phyloP scores from a whole-genome alignment of 2,329 filamentous ascomycete species.

The Nothophaeocryptopus gaeumannii region DNA sequence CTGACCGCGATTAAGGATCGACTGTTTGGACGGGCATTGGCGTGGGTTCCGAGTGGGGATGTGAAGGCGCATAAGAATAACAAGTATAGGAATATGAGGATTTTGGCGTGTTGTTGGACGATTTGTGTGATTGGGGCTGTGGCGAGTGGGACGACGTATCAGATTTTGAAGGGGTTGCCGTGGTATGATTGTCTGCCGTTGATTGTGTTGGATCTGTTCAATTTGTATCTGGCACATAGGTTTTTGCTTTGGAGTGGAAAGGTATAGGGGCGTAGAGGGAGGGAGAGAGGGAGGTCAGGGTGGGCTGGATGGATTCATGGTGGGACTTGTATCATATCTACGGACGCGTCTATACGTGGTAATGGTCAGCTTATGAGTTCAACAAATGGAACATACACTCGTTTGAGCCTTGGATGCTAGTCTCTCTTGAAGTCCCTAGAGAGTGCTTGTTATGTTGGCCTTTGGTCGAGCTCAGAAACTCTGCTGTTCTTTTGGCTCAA shows the following conservation, averaged over 20 bases:
- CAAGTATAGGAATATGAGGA: slow-evolving; percentile 46
- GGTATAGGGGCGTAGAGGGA: slow-evolving; percentile 1
- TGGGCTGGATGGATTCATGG: too few relatives aligned
- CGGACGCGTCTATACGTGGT: too few relatives aligned
- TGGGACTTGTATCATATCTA: too few relatives aligned
- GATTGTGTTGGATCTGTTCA: slow-evolving; percentile 40
- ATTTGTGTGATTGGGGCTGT: slow-evolving; percentile 35
- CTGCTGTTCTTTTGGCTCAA: too few relatives aligned
- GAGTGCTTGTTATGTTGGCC: too few relatives aligned
- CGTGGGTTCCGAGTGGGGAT: slow-evolving; percentile 43
- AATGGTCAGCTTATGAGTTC: too few relatives aligned
- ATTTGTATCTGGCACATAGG: slow-evolving; percentile 41
- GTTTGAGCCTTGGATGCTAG: too few relatives aligned
- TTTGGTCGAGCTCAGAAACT: too few relatives aligned
- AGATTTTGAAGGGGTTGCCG: slow-evolving; percentile 35
- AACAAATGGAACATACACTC: too few relatives aligned
- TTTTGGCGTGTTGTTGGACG: slow-evolving; percentile 42
- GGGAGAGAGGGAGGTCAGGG: too few relatives aligned
- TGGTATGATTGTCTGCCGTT: slow-evolving; percentile 44
- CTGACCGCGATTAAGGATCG: slow-evolving; percentile 45
- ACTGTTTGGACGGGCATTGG: slow-evolving; percentile 40
- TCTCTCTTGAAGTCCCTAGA: too few relatives aligned
- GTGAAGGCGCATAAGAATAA: slow-evolving; percentile 42
- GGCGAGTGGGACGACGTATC: slow-evolving; percentile 37
- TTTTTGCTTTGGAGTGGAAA: slow-evolving; percentile 37